Evolutionary conservation across 257 asterid species (phyloP).

Genomic region (Eucommia ulmoides): DNA sequence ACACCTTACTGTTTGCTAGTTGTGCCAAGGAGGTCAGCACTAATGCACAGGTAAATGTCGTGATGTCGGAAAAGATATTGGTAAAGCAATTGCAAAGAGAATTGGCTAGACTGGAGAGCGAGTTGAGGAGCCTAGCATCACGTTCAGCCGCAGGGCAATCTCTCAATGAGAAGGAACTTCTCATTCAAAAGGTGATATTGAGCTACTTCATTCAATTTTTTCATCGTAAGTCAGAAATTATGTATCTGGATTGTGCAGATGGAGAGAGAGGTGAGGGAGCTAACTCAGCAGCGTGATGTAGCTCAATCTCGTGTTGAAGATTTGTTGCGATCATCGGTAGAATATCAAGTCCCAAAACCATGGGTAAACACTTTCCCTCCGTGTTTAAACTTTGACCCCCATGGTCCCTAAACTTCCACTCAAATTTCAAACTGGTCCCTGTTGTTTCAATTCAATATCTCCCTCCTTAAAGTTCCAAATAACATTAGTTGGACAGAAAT

Average conservation of each 20-base stretch:
- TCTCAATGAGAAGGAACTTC: too few relatives aligned
- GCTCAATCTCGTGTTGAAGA: not conserved
- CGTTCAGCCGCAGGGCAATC: too few relatives aligned
- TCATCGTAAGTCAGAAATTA: too few relatives aligned
- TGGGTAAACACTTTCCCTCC: too few relatives aligned
- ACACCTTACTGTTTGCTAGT: conserved; percentile 20
- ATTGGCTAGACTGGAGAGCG: conserved; percentile 14
- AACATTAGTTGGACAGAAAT: too few relatives aligned
- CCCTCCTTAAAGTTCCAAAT: too few relatives aligned
- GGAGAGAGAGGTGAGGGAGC: not conserved
- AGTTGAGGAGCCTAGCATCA: conserved; percentile 8
- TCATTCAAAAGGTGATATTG: not conserved
- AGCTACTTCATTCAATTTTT: too few relatives aligned
- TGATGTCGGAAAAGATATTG: conserved; percentile 11
- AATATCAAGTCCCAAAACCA: not conserved
- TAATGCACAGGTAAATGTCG: conserved; percentile 16
- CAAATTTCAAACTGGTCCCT: too few relatives aligned
- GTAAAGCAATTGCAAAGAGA: conserved; percentile 16
- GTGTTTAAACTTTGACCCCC: too few relatives aligned
- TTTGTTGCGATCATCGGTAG: not conserved
- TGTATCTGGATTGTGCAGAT: not conserved
- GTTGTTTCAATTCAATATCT: too few relatives aligned
- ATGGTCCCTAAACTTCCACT: too few relatives aligned
- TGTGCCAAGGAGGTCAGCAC: conserved; percentile 22
- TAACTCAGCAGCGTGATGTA: not conserved